Evolutionary conservation across 148 eudicot species (phyloP).

Genomic region (Limonium bicolor): DNA sequence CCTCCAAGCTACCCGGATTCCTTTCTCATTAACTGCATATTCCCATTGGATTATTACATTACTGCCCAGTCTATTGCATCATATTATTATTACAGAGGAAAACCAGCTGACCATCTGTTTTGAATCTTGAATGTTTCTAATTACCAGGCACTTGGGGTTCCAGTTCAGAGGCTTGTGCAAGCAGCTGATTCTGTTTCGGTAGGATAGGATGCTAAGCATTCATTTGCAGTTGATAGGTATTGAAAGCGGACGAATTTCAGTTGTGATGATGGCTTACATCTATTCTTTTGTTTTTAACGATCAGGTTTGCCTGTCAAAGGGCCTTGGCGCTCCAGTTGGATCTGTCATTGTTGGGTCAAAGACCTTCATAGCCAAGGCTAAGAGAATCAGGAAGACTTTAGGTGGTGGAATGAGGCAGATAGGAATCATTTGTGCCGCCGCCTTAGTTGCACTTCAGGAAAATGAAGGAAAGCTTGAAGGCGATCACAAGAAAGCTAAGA

Average conservation of each 20-base stretch:
- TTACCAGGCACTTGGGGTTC: conserved; percentile 86
- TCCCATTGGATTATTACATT: no score
- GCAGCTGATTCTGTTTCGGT: conserved; percentile 98
- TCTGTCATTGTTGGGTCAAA: conserved; percentile 80
- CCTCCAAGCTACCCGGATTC: no score
- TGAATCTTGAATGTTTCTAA: background rate
- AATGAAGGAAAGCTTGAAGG: conserved; percentile 53
- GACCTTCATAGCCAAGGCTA: conserved; percentile 66
- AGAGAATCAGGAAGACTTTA: conserved; percentile 61
- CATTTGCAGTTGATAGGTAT: no score
- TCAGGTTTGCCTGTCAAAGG: conserved; percentile 92
- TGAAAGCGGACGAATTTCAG: no score
- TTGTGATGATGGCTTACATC: no score
- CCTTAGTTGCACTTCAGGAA: conserved; percentile 73
- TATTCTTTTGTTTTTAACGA: background rate
- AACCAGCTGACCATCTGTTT: background rate
- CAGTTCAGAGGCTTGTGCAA: conserved; percentile 73
- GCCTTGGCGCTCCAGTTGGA: conserved; percentile 94
- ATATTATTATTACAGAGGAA: no score
- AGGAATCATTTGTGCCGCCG: conserved; percentile 89
- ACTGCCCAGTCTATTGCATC: no score
- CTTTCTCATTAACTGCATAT: no score
- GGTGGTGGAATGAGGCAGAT: conserved; percentile 99
- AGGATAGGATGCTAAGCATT: no score
- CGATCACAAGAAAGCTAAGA: conserved; percentile 82